phyloP scores from a whole-genome alignment of 139 green algal genomes.

The Closterium sp. region DNA sequence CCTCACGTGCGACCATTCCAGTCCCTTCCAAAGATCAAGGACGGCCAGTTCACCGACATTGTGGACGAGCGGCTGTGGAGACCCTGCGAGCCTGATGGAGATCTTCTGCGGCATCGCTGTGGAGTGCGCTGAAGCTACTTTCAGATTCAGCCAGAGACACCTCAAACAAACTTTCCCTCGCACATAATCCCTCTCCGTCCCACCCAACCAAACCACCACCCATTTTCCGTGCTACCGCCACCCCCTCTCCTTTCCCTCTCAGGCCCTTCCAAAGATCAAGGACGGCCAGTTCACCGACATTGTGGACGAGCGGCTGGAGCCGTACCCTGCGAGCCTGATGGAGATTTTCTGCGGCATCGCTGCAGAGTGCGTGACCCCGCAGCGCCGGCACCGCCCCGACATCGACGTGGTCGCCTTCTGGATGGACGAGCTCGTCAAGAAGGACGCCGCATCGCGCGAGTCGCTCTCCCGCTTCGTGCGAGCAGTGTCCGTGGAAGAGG shows the following conservation, averaged over 20 bases:
- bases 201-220: not conserved
- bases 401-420: not conserved
- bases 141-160: too few relatives aligned
- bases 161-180: too few relatives aligned
- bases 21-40: not conserved
- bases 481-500: not conserved
- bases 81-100: not conserved
- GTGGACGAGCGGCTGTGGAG: not conserved
- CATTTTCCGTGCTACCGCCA: not conserved
- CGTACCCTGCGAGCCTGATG: not conserved
- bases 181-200: too few relatives aligned
- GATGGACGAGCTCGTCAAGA: not conserved
- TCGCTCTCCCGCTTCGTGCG: not conserved
- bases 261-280: not conserved
- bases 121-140: too few relatives aligned
- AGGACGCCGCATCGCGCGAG: not conserved
- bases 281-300: not conserved
- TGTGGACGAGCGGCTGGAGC: not conserved
- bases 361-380: not conserved
- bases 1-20: not conserved
- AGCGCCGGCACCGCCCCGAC: constrained; percentile 5
- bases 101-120: not conserved
- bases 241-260: too few relatives aligned
- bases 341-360: not conserved
- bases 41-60: not conserved